phyloP scores from a whole-genome alignment of 352 stramenopile genomes.

The Peronospora belbahrii region DNA sequence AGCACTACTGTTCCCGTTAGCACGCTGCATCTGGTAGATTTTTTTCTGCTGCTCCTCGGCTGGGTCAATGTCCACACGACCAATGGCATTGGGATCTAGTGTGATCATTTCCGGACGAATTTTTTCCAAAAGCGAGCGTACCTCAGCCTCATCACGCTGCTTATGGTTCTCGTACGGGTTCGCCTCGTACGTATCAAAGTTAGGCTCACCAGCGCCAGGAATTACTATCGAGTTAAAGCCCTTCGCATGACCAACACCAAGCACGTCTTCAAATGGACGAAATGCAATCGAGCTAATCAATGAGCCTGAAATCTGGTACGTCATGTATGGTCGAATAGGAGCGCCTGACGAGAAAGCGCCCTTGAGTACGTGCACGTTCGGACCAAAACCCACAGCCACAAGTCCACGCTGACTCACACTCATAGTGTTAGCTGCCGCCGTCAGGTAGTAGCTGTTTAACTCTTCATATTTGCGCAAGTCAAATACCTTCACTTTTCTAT shows the following conservation, averaged over 20 bases:
- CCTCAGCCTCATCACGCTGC: conserved; percentile 93
- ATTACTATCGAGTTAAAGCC: conserved; percentile 88
- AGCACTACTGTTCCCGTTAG: conserved; percentile 53
- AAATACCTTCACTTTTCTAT: conserved; percentile 95
- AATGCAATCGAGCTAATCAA: conserved; percentile 90
- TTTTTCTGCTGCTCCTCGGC: conserved; percentile 82
- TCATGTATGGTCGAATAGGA: conserved; percentile 85
- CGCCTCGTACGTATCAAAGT: conserved; percentile 97
- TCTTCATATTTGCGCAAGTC: conserved; percentile 96
- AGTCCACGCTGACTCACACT: conserved; percentile 95
- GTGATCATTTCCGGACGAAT: conserved; percentile 97
- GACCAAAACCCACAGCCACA: conserved; percentile 90
- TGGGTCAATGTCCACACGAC: conserved; percentile 88
- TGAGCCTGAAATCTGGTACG: conserved; percentile 77
- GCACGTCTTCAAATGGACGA: conserved; percentile 97
- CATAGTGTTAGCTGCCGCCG: conserved; percentile 77
- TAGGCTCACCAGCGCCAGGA: conserved; percentile 94
- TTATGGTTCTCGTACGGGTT: conserved; percentile 97
- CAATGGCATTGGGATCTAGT: conserved; percentile 91
- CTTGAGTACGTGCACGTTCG: conserved; percentile 89
- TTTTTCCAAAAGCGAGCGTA: conserved; percentile 96
- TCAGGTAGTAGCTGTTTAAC: conserved; percentile 91
- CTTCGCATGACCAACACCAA: conserved; percentile 89
- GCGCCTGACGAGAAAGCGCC: conserved; percentile 68
- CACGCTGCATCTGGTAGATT: conserved; percentile 59